Percentiles rank a stretch among this genome's conserved stretches.
Conservation (phyloP, 768 basidiomycete genomes). For the Lactarius akahatsu region DNA sequence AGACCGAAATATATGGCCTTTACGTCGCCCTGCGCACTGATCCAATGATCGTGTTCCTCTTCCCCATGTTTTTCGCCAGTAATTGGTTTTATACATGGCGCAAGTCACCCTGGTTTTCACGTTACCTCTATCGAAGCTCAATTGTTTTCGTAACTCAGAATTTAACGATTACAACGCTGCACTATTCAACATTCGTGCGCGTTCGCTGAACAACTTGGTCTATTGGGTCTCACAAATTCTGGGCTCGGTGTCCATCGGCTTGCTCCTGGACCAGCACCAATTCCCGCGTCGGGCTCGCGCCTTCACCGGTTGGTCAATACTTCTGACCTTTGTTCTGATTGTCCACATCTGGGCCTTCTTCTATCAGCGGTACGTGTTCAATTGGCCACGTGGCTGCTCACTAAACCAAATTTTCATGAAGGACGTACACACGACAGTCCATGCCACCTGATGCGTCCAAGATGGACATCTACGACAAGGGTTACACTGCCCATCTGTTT, state of each 20-base stretch:
- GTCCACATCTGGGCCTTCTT: constrained; percentile 76
- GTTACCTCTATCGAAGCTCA: constrained; percentile 1
- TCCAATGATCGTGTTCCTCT: constrained; percentile 68
- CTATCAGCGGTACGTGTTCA: constrained; percentile 59
- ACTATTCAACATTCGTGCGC: constrained; percentile 75
- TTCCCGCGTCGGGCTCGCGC: constrained; percentile 68
- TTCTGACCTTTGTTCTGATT: constrained; percentile 62
- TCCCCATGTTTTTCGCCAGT: constrained; percentile 83
- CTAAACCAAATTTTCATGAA: constrained; percentile 34
- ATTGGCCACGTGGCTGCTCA: background rate
- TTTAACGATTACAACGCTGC: constrained; percentile 81
- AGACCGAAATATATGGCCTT: constrained; percentile 66
- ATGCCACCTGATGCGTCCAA: constrained; percentile 42
- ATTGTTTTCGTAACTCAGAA: constrained; percentile 42
- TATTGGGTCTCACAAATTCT: constrained; percentile 82
- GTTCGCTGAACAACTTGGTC: constrained; percentile 71
- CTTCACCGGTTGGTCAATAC: constrained; percentile 62
- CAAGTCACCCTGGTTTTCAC: constrained; percentile 36
- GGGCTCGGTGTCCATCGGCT: constrained; percentile 69
- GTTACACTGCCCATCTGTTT: constrained; percentile 55
- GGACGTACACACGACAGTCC: constrained; percentile 59
- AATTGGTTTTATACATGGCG: constrained; percentile 90
- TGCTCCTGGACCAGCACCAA: constrained; percentile 57
- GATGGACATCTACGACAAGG: constrained; percentile 58
- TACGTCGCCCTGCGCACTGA: constrained; percentile 68